These are phyloP conservation scores for Kluyveromyces nonfermentans DNA, from an alignment of 805 yeast genomes.

Conservation along the genomic window DNA sequence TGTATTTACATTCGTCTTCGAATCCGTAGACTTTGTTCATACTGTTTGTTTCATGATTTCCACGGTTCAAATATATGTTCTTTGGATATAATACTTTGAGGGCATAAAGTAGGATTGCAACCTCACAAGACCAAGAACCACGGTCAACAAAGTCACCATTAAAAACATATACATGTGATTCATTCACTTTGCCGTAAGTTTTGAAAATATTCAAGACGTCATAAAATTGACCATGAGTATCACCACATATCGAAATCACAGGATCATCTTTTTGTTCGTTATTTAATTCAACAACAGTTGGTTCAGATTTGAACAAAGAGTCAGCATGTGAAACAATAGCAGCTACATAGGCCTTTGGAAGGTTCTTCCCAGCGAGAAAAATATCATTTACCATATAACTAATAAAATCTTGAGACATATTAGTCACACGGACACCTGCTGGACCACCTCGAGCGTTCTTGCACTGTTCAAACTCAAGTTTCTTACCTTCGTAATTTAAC, in stretches of 20 bases:
- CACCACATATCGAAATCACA: slow-evolving; percentile 84
- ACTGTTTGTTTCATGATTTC: slow-evolving; percentile 93
- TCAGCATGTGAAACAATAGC: slow-evolving; percentile 71
- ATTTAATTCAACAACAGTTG: slow-evolving; percentile 65
- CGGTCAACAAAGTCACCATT: slow-evolving; percentile 98
- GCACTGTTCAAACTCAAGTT: slow-evolving; percentile 22
- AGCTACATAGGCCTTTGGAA: slow-evolving; percentile 77
- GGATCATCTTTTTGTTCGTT: slow-evolving; percentile 15
- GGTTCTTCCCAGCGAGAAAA: slow-evolving; percentile 63
- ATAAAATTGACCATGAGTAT: slow-evolving; percentile 94
- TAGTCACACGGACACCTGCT: slow-evolving; percentile 29
- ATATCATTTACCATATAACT: slow-evolving; percentile 48
- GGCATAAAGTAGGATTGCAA: slow-evolving; percentile 69
- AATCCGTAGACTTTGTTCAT: slow-evolving; percentile 97
- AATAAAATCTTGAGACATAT: slow-evolving; percentile 47
- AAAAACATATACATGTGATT: slow-evolving; percentile 64
- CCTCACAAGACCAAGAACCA: slow-evolving; percentile 98
- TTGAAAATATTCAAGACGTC: slow-evolving; percentile 78
- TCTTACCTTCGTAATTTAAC: slow-evolving; percentile 22
- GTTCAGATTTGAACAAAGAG: slow-evolving; percentile 53
- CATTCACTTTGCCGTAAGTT: slow-evolving; percentile 59
- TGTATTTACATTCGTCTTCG: slow-evolving; percentile 89
- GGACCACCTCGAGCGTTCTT: slow-evolving; percentile 18
- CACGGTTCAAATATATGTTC: slow-evolving; percentile 71
- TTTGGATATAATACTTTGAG: slow-evolving; percentile 70